Base-by-base conservation (phyloP, 306 rosid genomes). In the Cucurbita maxima region DNA sequence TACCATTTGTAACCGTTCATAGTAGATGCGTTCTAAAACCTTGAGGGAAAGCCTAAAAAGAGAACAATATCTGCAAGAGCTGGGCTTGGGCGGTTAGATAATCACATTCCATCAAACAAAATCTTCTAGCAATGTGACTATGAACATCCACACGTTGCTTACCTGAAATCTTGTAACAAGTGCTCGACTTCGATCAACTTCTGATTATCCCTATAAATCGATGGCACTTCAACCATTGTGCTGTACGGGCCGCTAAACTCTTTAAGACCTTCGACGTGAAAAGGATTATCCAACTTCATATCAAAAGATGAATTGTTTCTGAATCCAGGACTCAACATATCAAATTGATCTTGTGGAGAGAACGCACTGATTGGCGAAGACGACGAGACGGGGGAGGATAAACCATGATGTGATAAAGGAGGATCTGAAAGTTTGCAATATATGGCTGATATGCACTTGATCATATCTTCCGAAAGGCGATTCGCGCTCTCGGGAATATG, bases 171-270 rank as follows among this genome's bases (percentile, higher is more conserved):
- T 79, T 95, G 99, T 44, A 91, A 88, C 84, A 95, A 73, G 74
- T 85, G 84, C 71, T 85, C 89, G 1, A 88, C 77, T 75, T 89
- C 91, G 25, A 87, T 81, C 43, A 86, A 82, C 72, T 91, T 95
- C 78, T 84, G 87, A 79, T 75, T 83, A 45, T 91, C 97, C 76
- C 88, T 86, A 82, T 88, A 84, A 75, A 95, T 89, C 92, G 96
- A 86, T 6, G 96, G 85, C 55, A 95, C 90, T 85, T 95, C 99
- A 81, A 95, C 88, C 97, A 91, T 95, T 70, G 96, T 86, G 90
- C 96, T 95, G 79, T 95, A 95, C 8, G 99, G 99, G 37, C 97
- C 97, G 61, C 99, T 95, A 75, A 95, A 91, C 81, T 95, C 97
- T 82, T 88, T 85, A 47, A 95, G 88, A 72, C 97, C 96, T 77